Conservation (phyloP, 805 yeast genomes). For the Torulaspora microellipsoides region DNA sequence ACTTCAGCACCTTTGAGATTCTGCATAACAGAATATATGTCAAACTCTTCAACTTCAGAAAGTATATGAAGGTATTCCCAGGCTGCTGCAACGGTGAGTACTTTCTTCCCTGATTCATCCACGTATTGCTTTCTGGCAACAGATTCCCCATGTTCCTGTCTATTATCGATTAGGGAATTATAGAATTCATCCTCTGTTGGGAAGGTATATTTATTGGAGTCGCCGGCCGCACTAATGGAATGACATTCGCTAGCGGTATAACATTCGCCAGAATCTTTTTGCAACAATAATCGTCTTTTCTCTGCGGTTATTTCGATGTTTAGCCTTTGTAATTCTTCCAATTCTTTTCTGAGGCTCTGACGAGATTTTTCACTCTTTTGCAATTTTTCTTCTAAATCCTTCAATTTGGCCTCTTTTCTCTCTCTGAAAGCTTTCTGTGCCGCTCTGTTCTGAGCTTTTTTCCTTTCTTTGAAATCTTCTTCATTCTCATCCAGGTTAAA, state of each 20-base stretch:
- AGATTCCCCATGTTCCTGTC: neutral
- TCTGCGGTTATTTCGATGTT: constrained; percentile 57
- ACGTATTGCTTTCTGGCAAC: constrained; percentile 8
- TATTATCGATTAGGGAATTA: constrained; percentile 18
- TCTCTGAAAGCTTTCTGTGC: constrained; percentile 87
- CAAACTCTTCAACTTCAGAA: constrained; percentile 47
- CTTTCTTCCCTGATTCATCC: constrained; percentile 38
- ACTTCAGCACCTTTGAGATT: constrained; percentile 60
- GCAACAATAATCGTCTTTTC: constrained; percentile 48
- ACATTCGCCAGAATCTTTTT: too few relatives aligned
- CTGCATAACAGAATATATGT: constrained; percentile 55
- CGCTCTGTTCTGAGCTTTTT: constrained; percentile 78
- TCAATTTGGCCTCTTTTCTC: constrained; percentile 67
- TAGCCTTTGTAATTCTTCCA: constrained; percentile 49
- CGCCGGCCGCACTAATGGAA: constrained; percentile 1
- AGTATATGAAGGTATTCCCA: constrained; percentile 70
- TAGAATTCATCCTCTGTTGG: constrained; percentile 28
- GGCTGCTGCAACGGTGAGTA: constrained; percentile 69
- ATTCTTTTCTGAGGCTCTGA: constrained; percentile 41
- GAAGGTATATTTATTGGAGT: constrained; percentile 21
- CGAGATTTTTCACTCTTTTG: constrained; percentile 53
- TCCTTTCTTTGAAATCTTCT: constrained; percentile 47
- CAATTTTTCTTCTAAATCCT: constrained; percentile 60
- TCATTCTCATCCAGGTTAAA: constrained; percentile 9
- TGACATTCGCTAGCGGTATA: neutral